phyloP scores from a whole-genome alignment of 1,139 yeast species.

The Protomyces arabidopsidicola region DNA sequence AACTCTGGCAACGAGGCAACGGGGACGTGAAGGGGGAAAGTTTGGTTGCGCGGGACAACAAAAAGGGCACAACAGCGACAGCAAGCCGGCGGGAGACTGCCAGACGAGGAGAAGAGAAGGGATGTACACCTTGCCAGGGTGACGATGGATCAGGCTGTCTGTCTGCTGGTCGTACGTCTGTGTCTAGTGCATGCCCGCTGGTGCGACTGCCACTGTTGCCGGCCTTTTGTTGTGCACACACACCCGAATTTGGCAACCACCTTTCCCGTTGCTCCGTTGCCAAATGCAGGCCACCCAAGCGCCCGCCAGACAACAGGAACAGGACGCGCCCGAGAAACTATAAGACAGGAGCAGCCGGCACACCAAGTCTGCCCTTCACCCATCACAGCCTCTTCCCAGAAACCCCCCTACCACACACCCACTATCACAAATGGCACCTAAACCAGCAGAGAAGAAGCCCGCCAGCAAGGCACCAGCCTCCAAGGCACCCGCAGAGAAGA shows the following conservation, averaged over 20 bases:
- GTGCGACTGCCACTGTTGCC: not conserved
- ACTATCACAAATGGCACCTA: conserved; percentile 62
- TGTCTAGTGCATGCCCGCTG: too few species aligned
- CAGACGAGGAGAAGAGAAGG: not conserved
- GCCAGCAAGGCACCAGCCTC: conserved; percentile 42
- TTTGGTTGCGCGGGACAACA: not conserved
- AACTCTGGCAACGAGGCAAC: not conserved
- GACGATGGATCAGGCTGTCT: too few species aligned
- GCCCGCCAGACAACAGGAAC: not conserved
- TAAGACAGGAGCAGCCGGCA: not conserved
- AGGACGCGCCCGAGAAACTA: not conserved
- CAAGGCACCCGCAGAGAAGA: conserved; percentile 94
- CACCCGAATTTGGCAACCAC: not conserved
- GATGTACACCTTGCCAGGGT: too few species aligned
- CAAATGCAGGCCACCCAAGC: not conserved
- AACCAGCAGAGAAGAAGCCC: conserved; percentile 64
- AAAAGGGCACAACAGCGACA: too few species aligned
- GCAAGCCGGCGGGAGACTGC: too few species aligned
- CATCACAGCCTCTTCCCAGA: not conserved
- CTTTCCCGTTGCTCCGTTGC: not conserved
- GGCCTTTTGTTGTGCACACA: not conserved
- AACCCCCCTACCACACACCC: not conserved
- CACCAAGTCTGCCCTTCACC: not conserved
- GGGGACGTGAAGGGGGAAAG: not conserved
- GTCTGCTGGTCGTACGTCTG: too few species aligned